phyloP scores from a whole-genome alignment of 2,329 filamentous ascomycete genomes.

The Exserohilum rostratum region DNA sequence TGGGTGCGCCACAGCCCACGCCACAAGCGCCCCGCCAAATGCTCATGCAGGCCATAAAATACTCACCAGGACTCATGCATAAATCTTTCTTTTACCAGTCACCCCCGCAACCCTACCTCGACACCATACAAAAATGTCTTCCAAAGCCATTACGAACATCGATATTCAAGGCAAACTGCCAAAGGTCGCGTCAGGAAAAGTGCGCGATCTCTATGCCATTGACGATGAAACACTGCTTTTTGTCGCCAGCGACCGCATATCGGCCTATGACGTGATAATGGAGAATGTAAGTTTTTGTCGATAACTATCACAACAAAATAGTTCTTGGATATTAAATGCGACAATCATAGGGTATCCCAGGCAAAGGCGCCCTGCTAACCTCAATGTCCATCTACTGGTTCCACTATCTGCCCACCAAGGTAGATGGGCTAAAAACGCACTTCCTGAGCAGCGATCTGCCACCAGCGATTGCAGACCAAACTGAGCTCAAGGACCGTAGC shows the following conservation, averaged over 20 bases:
- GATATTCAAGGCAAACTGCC: slow-evolving; percentile 48
- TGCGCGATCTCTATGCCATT: slow-evolving; percentile 79
- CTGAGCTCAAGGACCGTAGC: slow-evolving; percentile 61
- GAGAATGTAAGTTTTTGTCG: slow-evolving; percentile 64
- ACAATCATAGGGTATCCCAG: slow-evolving; percentile 64
- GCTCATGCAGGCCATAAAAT: slow-evolving; percentile 27
- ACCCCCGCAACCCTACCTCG: slow-evolving; percentile 1
- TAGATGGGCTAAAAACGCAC: slow-evolving; percentile 67
- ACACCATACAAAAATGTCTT: slow-evolving; percentile 30
- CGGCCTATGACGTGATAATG: slow-evolving; percentile 92
- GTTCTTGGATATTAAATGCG: not conserved
- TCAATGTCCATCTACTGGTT: slow-evolving; percentile 73
- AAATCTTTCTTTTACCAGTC: slow-evolving; percentile 15
- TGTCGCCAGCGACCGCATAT: slow-evolving; percentile 87
- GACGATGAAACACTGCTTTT: slow-evolving; percentile 77
- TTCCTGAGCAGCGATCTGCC: slow-evolving; percentile 66
- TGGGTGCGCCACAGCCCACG: slow-evolving; percentile 6
- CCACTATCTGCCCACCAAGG: slow-evolving; percentile 60
- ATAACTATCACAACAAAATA: not conserved
- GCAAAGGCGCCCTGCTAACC: slow-evolving; percentile 71
- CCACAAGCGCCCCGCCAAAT: slow-evolving; percentile 15
- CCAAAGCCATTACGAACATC: slow-evolving; percentile 35
- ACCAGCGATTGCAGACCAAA: slow-evolving; percentile 51
- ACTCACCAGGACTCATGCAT: slow-evolving; percentile 16
- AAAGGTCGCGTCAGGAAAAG: slow-evolving; percentile 70